These are phyloP conservation scores for Aureobasidium sp. DNA, from an alignment of 2,329 filamentous ascomycete genomes.

Conservation along the genomic window DNA sequence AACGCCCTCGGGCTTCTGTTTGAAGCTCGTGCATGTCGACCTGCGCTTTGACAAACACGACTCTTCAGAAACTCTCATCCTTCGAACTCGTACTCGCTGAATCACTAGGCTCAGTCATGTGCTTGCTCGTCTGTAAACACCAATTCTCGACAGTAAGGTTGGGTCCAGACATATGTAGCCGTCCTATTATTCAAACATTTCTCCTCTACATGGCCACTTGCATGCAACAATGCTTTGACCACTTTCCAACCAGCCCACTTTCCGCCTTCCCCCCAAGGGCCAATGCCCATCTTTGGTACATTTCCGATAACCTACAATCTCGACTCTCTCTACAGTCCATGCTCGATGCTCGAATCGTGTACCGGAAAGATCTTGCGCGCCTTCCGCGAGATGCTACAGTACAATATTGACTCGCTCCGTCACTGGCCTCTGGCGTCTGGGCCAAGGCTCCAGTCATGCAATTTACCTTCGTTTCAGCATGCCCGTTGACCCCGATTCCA, in stretches of 20 bases:
- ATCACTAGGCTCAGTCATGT: neutral
- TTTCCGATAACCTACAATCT: neutral
- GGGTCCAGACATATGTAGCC: neutral
- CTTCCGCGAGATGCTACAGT: neutral
- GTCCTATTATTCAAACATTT: neutral
- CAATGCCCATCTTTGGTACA: neutral
- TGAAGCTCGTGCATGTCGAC: too few relatives aligned
- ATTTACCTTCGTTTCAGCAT: slow-evolving; percentile 11
- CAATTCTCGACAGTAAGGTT: neutral
- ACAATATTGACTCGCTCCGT: neutral
- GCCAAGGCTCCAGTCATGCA: neutral
- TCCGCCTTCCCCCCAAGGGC: neutral
- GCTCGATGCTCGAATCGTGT: neutral
- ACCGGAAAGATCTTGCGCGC: neutral
- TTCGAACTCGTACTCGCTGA: neutral
- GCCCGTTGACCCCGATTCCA: neutral
- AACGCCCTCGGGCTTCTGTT: too few relatives aligned
- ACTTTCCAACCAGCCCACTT: neutral
- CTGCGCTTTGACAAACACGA: neutral
- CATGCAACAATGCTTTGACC: neutral
- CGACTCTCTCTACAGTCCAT: neutral
- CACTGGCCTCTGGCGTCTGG: neutral
- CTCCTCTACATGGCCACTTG: neutral
- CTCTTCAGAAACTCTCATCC: neutral
- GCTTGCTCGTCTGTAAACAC: neutral